These are phyloP conservation scores for Calonectria leucothoes DNA, from an alignment of 2,329 filamentous ascomycete genomes.

Conservation along the genomic window DNA sequence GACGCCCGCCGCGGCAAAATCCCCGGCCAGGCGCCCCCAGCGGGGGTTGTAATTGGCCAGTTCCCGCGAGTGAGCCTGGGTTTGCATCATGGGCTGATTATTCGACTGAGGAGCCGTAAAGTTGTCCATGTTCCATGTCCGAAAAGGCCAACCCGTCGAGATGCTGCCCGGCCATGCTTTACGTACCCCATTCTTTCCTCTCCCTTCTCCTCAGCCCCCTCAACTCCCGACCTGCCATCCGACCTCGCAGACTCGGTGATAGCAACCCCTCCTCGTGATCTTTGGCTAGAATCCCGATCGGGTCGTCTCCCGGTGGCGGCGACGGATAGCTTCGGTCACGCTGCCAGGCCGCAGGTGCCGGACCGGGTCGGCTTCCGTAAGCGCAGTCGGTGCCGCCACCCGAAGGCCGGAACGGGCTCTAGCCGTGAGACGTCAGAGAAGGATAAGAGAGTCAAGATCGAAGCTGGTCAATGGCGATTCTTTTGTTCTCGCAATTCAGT, in stretches of 20 bases:
- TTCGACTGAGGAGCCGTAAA: neutral
- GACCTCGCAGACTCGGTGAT: neutral
- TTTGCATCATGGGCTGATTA: conserved; percentile 26
- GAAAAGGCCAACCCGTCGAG: neutral
- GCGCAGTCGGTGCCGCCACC: conserved; percentile 12
- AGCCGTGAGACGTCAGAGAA: conserved; percentile 4
- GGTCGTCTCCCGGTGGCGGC: conserved; percentile 25
- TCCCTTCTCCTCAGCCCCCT: too few species aligned
- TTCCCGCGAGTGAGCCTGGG: conserved; percentile 21
- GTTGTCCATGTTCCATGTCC: neutral
- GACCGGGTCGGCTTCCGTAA: conserved; percentile 21
- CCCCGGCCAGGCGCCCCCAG: conserved; percentile 36
- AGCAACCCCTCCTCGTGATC: neutral
- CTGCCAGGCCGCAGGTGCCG: neutral
- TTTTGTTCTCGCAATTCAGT: neutral
- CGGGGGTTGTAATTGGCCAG: conserved; percentile 12
- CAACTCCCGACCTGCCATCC: neutral
- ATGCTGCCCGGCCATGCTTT: neutral
- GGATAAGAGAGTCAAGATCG: conserved; percentile 34
- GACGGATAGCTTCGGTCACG: conserved; percentile 15
- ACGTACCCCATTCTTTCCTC: neutral
- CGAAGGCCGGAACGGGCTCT: conserved; percentile 19
- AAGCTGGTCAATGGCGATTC: conserved; percentile 9
- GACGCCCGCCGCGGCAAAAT: conserved; percentile 39
- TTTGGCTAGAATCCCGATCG: conserved; percentile 5